Base-by-base conservation (phyloP, 805 yeast species). In the Wickerhamiella musiphila region DNA sequence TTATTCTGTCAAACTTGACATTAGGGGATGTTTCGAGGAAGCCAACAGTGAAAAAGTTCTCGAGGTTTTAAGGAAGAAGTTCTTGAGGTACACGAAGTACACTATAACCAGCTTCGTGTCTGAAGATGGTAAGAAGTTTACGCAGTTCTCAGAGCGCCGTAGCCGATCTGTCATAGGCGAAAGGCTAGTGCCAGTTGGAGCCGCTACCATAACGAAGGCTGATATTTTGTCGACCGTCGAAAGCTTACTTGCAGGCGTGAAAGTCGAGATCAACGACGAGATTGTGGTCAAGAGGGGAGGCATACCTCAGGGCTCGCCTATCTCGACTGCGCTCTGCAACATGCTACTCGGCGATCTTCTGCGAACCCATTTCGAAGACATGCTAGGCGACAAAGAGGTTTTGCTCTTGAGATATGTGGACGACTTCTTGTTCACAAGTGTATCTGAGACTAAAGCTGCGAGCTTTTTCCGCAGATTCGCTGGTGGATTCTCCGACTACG, bases 251-350 rank as follows among this genome's bases (percentile, higher is more conserved):
- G 53, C 54, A n/a, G 53, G 61, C 9, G 63, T 78, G 0, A 54
- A 37, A 4, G 39, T 57, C 7, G 51, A 51, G 18, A 49, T 65
- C 2, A 55, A 56, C 4, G 45, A 51, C 1, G 39, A 43, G 6
- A 51, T 57, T 3, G 66, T 60, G 44, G 46, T 49, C n/a, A 56
- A 93, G 36, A 66, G 56, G 26, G 51, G 56, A 7, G 96, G 96
- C 0, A 61, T 86, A 0, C 83, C 75, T 33, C 96, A 84, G 54
- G 96, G 96, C 0, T 68, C 81, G 6, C 71, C 74, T 1, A 51
- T 83, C 4, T 86, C 93, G 35, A 66, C 78, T 1, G 57, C 73
- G 4, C 60, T 84, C 22, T 82, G 93, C 40, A 79, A 82, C 40
- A 40, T 82, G 1, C 65, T 78, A 0, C 76, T 77, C 44, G 82